Conservation (phyloP, 768 basidiomycete species). For the Mycena chlorophos region DNA sequence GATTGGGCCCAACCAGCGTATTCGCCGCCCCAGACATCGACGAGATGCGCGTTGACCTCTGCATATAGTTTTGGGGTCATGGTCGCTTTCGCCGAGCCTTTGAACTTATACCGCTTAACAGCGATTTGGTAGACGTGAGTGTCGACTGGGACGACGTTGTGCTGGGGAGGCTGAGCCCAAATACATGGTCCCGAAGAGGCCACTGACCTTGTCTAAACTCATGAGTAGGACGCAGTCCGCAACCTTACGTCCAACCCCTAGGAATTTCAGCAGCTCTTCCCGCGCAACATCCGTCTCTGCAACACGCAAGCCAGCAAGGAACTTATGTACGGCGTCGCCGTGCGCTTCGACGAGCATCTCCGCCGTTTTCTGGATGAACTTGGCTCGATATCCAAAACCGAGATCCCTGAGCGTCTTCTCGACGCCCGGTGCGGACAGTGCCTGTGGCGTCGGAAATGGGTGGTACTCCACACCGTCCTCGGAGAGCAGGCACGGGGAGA, state of each 20-base stretch:
- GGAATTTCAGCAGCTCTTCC: conserved; percentile 73
- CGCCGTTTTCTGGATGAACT: conserved; percentile 83
- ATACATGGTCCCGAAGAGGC: neutral
- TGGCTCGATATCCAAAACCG: conserved; percentile 95
- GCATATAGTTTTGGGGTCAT: conserved; percentile 82
- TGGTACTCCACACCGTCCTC: conserved; percentile 51
- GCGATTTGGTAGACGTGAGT: conserved; percentile 95
- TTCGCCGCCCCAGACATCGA: conserved; percentile 72
- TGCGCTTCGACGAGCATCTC: conserved; percentile 69
- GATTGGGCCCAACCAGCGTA: conserved; percentile 92
- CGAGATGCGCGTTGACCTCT: conserved; percentile 62
- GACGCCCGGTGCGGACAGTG: conserved; percentile 58
- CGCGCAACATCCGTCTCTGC: conserved; percentile 60
- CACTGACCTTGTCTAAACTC: conserved; percentile 81
- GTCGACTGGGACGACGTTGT: conserved; percentile 89
- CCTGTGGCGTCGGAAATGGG: conserved; percentile 81
- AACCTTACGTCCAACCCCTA: conserved; percentile 95
- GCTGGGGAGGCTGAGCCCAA: conserved; percentile 40
- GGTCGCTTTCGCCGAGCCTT: conserved; percentile 48
- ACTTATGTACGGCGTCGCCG: conserved; percentile 56
- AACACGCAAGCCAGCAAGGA: conserved; percentile 56
- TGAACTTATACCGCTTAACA: conserved; percentile 71
- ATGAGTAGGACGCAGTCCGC: conserved; percentile 93
- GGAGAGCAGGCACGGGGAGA: conserved; percentile 67
- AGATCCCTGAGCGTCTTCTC: conserved; percentile 68